Conservation (phyloP, 2,329 filamentous ascomycete species). For the Ascochyta koolunga region DNA sequence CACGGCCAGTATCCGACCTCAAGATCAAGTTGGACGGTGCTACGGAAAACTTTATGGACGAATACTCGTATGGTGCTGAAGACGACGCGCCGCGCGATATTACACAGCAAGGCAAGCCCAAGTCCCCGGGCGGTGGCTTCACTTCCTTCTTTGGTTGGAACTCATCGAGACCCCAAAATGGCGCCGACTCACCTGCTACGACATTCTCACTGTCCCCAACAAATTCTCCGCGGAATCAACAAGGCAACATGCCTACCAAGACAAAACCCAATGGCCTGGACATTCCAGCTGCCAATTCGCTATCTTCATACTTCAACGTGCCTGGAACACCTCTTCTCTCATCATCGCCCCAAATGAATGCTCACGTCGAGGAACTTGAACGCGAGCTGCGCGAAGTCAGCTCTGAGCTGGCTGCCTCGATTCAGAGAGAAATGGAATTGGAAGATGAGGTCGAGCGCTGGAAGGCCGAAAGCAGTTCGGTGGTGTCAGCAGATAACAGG, state of each 20-base stretch:
- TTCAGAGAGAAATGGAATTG: conserved; percentile 92
- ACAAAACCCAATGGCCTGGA: conserved; percentile 56
- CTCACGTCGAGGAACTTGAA: conserved; percentile 85
- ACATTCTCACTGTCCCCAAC: conserved; percentile 67
- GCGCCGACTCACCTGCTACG: conserved; percentile 64
- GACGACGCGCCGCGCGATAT: conserved; percentile 29
- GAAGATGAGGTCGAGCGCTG: conserved; percentile 91
- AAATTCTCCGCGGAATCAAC: conserved; percentile 58
- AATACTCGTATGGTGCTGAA: conserved; percentile 38
- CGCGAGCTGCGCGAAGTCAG: conserved; percentile 93
- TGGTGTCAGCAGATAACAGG: conserved; percentile 63
- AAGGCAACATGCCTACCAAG: conserved; percentile 37
- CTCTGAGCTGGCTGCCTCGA: conserved; percentile 88
- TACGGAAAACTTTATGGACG: conserved; percentile 46
- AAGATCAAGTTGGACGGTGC: conserved; percentile 46
- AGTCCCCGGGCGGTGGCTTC: conserved; percentile 60
- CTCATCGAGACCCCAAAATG: conserved; percentile 57
- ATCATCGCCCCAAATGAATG: conserved; percentile 53
- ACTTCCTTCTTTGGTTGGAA: conserved; percentile 73
- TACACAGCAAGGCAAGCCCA: conserved; percentile 45
- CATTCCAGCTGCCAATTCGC: conserved; percentile 58
- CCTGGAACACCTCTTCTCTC: conserved; percentile 54
- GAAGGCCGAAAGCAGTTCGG: conserved; percentile 74
- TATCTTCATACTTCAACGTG: conserved; percentile 54
- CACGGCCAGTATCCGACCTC: conserved; percentile 35